Base-by-base conservation (phyloP, 805 yeast genomes). In the Aciculoconidium aculeatum region DNA sequence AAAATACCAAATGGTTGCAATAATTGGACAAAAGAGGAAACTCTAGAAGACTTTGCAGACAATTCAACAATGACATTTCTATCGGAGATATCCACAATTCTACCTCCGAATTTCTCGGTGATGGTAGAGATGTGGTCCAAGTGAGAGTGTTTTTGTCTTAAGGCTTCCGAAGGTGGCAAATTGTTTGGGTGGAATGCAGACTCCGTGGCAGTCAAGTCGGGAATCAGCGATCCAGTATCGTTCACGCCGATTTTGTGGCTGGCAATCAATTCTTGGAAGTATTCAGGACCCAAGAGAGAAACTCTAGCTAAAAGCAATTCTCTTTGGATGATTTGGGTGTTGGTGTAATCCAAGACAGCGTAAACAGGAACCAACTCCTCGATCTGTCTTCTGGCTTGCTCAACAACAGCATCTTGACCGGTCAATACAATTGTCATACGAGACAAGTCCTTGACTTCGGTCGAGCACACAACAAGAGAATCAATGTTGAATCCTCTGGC, bases 401-500 rank as follows among this genome's bases (percentile, higher is more conserved):
- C 98, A 42, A 92, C 81, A 30, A 92, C 87, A 15, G 92, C 96
- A 50, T 90, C 95, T 58, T 86, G 94, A 38, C 97, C 98, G 34
- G 78, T 80, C 47, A 92, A 67, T 7, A 86, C 95, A 46, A 92
- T 85, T 6, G 98, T 92, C 98, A 92, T 92, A 56, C 98, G 75
- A 17, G 95, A 84, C 44, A 92, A 71, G 53, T 92, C 96, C 58
- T 80, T 77, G 36, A 92, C 96, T 57, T 90, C 97, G 21, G 98
- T 92, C 65, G 80, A 84, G 56, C 96, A 90, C 26, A 92, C 98
- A 35, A 92, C 96, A 41, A 92, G 71, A 7, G 97, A 90, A 58
- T 92, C 98, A 51, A 92, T 92, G 66, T 92, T 92, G 76, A 92
- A 92, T 11, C 98, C 98, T 58, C 98, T 75, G 21, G 96, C 97